Evolutionary conservation across 2,329 filamentous ascomycete genomes (phyloP), one percentile per base, ranked within the genome.

Genomic region (Penicillium sp.): DNA sequence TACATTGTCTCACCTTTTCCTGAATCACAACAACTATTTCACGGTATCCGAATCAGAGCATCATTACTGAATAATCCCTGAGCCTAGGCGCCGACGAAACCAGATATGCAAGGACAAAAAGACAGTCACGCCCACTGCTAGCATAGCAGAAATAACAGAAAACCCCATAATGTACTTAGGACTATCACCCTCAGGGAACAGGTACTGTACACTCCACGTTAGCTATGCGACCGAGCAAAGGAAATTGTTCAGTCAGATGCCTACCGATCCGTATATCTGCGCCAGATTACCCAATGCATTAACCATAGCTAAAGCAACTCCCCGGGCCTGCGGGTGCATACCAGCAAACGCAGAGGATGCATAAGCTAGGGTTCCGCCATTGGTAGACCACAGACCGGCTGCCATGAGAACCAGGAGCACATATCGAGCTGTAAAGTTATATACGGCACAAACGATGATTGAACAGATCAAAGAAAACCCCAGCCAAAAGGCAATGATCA

Each of bases 391-490:
- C 0, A 84, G 70, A 0, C 80, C 82, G 0, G 79, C 76, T 0
- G 81, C 81, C 79, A 83, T 82, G 54, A 84, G 70, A 3, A 83
- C 79, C 1, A 85, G 74, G 2, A 84, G 72, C 0, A 73, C 79
- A 60, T 85, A 85, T 3, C 82, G 75, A 1, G 79, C 81, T 2
- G 72, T 79, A 67, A 77, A 80, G 63, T 80, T 69, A 67, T 82
- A 81, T 8, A 83, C 71, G 13, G 54, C 62, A 54, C 77, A 79
- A 21, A 72, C 75, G 28, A 75, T 62, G 31, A 79, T 67, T 29
- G 74, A 60, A 56, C 71, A 75, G 3, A 73, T 23, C 58, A 75
- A 53, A 1, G 74, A 66, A 10, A 77, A 55, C 1, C 63, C 61
- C 59, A 85, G 75, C 79, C 79, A 82, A 28, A 62, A 61, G 6